These are phyloP conservation scores for Dysphania ambrosioides DNA, from an alignment of 148 eudicot species.

Conservation along the genomic window DNA sequence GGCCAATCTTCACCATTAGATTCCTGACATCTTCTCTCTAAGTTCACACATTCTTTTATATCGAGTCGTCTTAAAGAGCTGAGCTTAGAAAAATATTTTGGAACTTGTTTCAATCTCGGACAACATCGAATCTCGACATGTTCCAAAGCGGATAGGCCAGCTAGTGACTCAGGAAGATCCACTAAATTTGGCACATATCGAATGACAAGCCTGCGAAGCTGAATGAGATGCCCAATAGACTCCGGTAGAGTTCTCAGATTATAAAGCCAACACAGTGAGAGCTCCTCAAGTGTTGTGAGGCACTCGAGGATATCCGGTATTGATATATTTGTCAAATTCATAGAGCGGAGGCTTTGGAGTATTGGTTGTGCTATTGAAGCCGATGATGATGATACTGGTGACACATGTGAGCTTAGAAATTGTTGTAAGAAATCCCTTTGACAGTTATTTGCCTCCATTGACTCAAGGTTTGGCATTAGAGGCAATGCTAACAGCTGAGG, in stretches of 20 bases:
- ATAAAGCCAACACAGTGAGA: background rate
- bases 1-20: too few species aligned
- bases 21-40: too few species aligned
- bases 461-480: background rate
- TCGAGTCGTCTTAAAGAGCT: too few species aligned
- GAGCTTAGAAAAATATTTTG: background rate
- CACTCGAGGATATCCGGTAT: background rate
- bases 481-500: constrained; percentile 5
- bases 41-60: too few species aligned
- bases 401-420: too few species aligned
- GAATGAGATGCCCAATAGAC: background rate
- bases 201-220: background rate
- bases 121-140: background rate
- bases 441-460: background rate
- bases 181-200: background rate
- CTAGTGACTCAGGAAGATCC: background rate
- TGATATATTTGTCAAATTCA: background rate
- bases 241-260: background rate
- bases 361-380: background rate
- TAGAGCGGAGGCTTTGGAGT: background rate
- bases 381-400: too few species aligned
- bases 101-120: background rate
- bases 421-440: background rate
- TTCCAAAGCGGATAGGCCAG: background rate
- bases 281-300: constrained; percentile 2